Conservation (phyloP, 176 grass and related monocot species). For the Aegilops speltoides region DNA sequence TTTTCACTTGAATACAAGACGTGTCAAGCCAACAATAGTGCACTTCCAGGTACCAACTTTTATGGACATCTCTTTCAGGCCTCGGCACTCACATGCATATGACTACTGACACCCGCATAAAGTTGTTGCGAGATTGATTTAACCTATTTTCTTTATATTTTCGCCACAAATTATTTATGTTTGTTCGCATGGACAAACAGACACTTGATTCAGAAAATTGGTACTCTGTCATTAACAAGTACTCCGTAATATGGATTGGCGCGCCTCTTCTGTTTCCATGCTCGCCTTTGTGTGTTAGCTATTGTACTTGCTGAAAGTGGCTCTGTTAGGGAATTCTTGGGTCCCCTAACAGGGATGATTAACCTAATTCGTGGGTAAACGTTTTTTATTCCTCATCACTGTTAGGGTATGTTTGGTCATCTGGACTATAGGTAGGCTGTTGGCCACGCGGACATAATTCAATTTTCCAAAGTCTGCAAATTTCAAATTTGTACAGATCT, state of each 20-base stretch:
- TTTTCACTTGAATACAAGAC: conserved; percentile 80
- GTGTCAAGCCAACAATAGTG: conserved; percentile 76
- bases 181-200: neutral
- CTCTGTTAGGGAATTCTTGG: neutral
- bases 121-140: neutral
- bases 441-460: neutral
- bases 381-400: neutral
- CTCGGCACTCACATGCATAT: neutral
- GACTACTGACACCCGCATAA: neutral
- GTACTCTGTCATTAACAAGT: neutral
- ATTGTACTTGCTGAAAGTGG: neutral
- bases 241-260: no score
- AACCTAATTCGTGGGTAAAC: neutral
- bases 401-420: neutral
- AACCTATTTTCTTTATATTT: neutral
- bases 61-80: neutral
- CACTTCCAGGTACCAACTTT: conserved; percentile 89
- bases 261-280: neutral
- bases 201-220: neutral
- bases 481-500: neutral
- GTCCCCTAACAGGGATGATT: neutral
- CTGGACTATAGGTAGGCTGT: no score
- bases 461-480: neutral
- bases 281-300: neutral
- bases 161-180: neutral